Evolutionary conservation across 305 asterid genomes (phyloP).

Genomic region (Nicotiana rustica): DNA sequence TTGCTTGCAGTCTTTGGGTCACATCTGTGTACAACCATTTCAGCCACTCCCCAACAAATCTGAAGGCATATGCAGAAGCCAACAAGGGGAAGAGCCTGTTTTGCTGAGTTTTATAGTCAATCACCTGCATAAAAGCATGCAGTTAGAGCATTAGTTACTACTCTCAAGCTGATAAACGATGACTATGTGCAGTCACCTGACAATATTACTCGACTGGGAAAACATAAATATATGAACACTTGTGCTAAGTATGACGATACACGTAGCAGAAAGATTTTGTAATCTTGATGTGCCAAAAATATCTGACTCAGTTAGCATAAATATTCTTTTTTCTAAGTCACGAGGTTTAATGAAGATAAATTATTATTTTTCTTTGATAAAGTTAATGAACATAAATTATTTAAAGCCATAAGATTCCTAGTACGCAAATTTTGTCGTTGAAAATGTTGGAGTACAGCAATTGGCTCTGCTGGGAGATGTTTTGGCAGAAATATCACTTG

Average conservation of each 20-base stretch:
- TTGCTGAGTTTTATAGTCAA: constrained; percentile 97
- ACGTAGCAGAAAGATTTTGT: not conserved
- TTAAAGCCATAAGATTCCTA: constrained; percentile 10
- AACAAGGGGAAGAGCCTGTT: constrained; percentile 92
- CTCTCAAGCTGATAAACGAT: not conserved
- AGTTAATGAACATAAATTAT: not conserved
- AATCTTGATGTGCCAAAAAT: not conserved
- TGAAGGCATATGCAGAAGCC: constrained; percentile 97
- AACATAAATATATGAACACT: constrained; percentile 1
- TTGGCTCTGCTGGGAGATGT: not conserved
- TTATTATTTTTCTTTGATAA: not conserved
- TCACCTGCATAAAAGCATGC: constrained; percentile 59
- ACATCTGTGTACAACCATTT: constrained; percentile 94
- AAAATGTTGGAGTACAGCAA: constrained; percentile 17
- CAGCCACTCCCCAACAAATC: constrained; percentile 99
- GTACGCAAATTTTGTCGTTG: not conserved
- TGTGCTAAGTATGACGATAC: not conserved
- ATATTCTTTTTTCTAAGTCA: not conserved
- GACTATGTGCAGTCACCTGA: not conserved
- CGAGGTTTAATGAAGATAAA: not conserved
- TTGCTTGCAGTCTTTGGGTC: constrained; percentile 74
- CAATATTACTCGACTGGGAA: not conserved
- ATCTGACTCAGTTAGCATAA: not conserved
- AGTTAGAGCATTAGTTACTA: constrained; percentile 27
- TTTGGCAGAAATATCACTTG: not conserved